Base-by-base conservation (phyloP, 768 basidiomycete species). In the Pluteus cervinus region DNA sequence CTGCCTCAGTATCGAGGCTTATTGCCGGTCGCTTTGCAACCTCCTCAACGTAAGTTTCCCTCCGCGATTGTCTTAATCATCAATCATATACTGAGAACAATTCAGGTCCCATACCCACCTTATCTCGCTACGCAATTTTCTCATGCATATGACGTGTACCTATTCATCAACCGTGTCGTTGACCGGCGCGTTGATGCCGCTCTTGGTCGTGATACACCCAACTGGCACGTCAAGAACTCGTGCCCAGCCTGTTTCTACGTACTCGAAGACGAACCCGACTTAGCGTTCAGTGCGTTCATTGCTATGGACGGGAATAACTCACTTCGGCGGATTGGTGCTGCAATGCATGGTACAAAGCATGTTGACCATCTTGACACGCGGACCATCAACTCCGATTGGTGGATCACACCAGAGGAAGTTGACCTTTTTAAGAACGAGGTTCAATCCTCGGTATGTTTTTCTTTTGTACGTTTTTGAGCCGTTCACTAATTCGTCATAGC, bases 201-300 rank as follows among this genome's bases (percentile, higher is more conserved):
- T 3, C 51, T 60, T 18, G 46, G 43, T 11, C 47, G 48, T 8
- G 44, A 53, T 22, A 29, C 15, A 11, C 38, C 40, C 2, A 35
- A 43, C 11, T 55, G 50, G 52, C 44, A 48, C 4, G 24, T 61
- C 17, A 38, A 44, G 35, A 39, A 59, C 26, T 36, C 48, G 5
- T 61, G 58, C 36, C 53, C 58, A 1, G 29, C 50, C 3, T 60
- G 58, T 38, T 46, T 26, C 10, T 52, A 55, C 30, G 42, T 49
- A 37, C 50, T 56, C 8, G 42, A 51, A 21, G 47, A 44, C 33
- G 54, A 60, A 37, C 38, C 44, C 2, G 22, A 28, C 4, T 40
- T 59, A 4, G 33, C 37, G 2, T 52, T 48, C 21, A 21, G 36
- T n/a, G 29, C 29, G 15, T 18, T 31, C 43, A 34, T 48, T 2